Evolutionary conservation across 208 protist species (phyloP).

Genomic region (Wallacemonas rigidus): DNA sequence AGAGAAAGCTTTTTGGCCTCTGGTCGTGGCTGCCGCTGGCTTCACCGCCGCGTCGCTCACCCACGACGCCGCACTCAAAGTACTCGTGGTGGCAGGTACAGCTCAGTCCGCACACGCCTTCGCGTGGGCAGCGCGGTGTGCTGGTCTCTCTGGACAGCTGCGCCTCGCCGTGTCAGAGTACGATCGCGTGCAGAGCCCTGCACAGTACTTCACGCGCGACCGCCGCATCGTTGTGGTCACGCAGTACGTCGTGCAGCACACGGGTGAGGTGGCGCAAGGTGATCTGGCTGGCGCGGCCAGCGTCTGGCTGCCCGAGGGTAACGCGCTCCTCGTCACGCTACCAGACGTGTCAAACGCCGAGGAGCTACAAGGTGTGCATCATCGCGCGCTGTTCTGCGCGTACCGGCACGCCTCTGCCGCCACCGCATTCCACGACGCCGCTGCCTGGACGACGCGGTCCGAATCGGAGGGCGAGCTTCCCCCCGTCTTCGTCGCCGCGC

Average conservation of each 20-base stretch:
- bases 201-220: constrained; percentile 37
- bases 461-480: constrained; percentile 6
- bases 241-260: constrained; percentile 37
- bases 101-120: constrained; percentile 73
- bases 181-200: constrained; percentile 16
- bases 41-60: constrained; percentile 17
- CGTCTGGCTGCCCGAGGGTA: constrained; percentile 38
- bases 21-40: constrained; percentile 41
- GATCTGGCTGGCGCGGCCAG: constrained; percentile 25
- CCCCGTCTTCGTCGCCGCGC: constrained; percentile 23
- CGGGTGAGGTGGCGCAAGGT: constrained; percentile 25
- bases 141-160: constrained; percentile 44
- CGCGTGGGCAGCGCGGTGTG: constrained; percentile 74
- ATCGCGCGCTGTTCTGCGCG: constrained; percentile 73
- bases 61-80: constrained; percentile 21
- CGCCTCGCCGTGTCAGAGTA: constrained; percentile 38
- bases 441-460: constrained; percentile 10
- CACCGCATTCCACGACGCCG: not conserved
- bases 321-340: constrained; percentile 68
- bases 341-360: constrained; percentile 64
- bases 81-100: constrained; percentile 60
- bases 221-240: constrained; percentile 61
- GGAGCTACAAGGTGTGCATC: constrained; percentile 72
- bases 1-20: constrained; percentile 48
- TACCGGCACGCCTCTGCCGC: constrained; percentile 20